Conservation (phyloP, 495 filamentous ascomycete species). For the Staphylotrichum tortipilum region DNA sequence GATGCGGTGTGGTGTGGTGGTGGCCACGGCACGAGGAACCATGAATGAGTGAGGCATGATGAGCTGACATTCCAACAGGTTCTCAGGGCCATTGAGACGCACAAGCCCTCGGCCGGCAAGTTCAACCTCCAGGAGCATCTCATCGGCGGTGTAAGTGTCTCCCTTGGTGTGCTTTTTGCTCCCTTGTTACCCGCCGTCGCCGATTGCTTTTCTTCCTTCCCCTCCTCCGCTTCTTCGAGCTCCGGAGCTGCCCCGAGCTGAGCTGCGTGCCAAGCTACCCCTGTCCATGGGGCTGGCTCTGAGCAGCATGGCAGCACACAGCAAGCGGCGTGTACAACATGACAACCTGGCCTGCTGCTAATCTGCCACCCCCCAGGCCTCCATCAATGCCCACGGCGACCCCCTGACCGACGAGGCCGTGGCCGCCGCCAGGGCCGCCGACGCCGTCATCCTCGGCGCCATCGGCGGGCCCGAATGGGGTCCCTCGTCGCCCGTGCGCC, state of each 20-base stretch:
- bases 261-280: no score
- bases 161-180: no score
- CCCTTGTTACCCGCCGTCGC: no score
- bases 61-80: constrained; percentile 38
- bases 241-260: no score
- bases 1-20: background rate
- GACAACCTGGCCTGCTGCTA: no score
- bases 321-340: no score
- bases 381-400: constrained; percentile 72
- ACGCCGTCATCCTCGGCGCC: constrained; percentile 88
- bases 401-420: constrained; percentile 83
- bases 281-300: background rate
- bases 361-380: constrained; percentile 48
- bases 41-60: background rate
- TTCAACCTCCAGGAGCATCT: constrained; percentile 93
- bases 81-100: constrained; percentile 65
- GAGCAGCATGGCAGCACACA: no score
- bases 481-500: constrained; percentile 68
- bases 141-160: constrained; percentile 83
- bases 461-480: constrained; percentile 99
- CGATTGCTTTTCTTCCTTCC: background rate
- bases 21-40: no score
- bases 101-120: constrained; percentile 52
- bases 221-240: background rate
- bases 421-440: constrained; percentile 74